These are phyloP conservation scores for Alternaria brassicicola DNA, from an alignment of 2,329 filamentous ascomycete genomes.

Conservation along the genomic window DNA sequence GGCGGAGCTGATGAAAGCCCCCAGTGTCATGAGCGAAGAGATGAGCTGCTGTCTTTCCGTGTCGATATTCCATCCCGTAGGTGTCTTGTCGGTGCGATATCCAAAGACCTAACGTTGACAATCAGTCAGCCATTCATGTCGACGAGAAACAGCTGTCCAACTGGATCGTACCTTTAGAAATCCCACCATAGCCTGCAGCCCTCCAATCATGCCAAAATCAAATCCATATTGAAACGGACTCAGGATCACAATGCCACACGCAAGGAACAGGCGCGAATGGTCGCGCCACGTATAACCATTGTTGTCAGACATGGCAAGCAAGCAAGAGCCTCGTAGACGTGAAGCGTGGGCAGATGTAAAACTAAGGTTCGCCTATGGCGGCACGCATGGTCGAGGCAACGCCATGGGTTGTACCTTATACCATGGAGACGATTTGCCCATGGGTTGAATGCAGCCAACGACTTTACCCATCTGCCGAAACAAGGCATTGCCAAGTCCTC, in stretches of 20 bases:
- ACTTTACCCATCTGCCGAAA: constrained; percentile 42
- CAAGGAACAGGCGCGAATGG: constrained; percentile 55
- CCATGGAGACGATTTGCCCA: constrained; percentile 23
- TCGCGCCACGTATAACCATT: constrained; percentile 39
- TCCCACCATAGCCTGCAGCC: constrained; percentile 58
- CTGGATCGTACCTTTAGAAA: constrained; percentile 51
- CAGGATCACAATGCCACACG: constrained; percentile 56
- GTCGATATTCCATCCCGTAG: constrained; percentile 53
- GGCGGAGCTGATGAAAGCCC: constrained; percentile 53
- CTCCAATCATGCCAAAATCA: constrained; percentile 60
- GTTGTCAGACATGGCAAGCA: constrained; percentile 30
- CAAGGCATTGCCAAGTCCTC: constrained; percentile 19
- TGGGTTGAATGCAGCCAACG: constrained; percentile 18
- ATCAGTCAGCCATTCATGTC: neutral
- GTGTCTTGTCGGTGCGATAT: constrained; percentile 31
- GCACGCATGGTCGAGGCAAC: neutral
- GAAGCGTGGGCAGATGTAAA: neutral
- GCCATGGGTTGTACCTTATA: constrained; percentile 27
- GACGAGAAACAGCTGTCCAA: too few species aligned
- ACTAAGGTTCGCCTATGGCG: neutral
- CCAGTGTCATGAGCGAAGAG: constrained; percentile 55
- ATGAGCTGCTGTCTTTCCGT: constrained; percentile 54
- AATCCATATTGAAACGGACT: constrained; percentile 61
- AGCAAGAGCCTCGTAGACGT: neutral
- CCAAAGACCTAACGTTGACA: constrained; percentile 35